Evolutionary conservation across 1,139 yeast genomes (phyloP).

Genomic region (Taiozyma sp.): DNA sequence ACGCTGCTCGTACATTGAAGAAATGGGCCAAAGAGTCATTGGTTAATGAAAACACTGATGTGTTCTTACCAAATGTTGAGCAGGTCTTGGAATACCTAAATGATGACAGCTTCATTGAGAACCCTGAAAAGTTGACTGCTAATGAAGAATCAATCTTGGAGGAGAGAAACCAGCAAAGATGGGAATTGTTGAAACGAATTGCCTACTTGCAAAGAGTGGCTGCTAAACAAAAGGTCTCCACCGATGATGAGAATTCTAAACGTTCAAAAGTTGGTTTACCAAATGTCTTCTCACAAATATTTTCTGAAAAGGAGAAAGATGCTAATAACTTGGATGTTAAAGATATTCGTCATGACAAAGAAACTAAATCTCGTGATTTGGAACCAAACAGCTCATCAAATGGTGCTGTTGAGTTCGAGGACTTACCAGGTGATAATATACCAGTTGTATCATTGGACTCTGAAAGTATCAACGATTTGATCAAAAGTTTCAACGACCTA

Average conservation of each 20-base stretch:
- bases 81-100: constrained; percentile 51
- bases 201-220: constrained; percentile 50
- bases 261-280: constrained; percentile 17
- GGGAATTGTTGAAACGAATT: constrained; percentile 64
- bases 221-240: constrained; percentile 22
- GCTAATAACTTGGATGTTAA: background rate
- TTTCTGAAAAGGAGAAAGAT: constrained; percentile 3
- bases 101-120: constrained; percentile 34
- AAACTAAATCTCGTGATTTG: background rate
- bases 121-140: constrained; percentile 27
- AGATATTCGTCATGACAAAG: background rate
- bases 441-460: constrained; percentile 46
- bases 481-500: constrained; percentile 29
- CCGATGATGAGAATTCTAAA: constrained; percentile 21
- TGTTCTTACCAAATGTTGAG: constrained; percentile 52
- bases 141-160: constrained; percentile 38
- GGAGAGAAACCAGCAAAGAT: constrained; percentile 51
- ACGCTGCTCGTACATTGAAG: constrained; percentile 47
- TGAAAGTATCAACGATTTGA: constrained; percentile 38
- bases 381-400: constrained; percentile 1
- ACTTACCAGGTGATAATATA: constrained; percentile 29
- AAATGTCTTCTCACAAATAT: constrained; percentile 5
- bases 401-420: constrained; percentile 13
- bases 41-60: constrained; percentile 32
- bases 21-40: constrained; percentile 48